Evolutionary conservation across 1,139 yeast genomes (phyloP), one percentile per base, ranked within the genome.

Genomic region (Diutina ranongensis): DNA sequence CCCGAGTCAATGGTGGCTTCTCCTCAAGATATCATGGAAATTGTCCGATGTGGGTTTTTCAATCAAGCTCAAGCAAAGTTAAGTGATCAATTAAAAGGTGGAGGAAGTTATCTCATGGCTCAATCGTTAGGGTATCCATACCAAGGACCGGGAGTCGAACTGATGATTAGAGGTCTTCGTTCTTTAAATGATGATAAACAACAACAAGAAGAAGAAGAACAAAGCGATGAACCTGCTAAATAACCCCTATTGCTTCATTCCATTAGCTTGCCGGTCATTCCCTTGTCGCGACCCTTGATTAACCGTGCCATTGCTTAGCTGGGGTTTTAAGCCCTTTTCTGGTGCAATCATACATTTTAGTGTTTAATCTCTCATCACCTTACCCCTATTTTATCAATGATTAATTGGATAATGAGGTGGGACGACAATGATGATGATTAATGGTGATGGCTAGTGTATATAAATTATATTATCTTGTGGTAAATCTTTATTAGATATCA

Each of bases 71-170:
- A 66, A 38, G 62, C 65, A 19, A 65, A 66, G 45, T 60, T 80
- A 47, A 65, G 74, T 46, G 60, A 61, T 40, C 78, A 71, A 47
- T 61, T 78, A 47, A 52, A 55, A 20, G 55, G 58, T 19, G 58
- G 61, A 15, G 81, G 80, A 1, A 16, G 33, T 25, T 13, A 13
- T 25, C 20, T 38, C n/a, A 74, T 78, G 4, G 83, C 83, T 2
- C 67, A 61, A 47, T 56, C 77, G 34, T 67, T 80, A 45, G 74
- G 72, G 28, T 67, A 67, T 52, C 71, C 67, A 7, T 80, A 79
- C 52, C 49, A 61, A 20, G 83, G 83, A 3, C 84, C 79, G 55
- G 85, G 85, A 0, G 63, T 79, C 20, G 74, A 66, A 45, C 73
- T 72, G 13, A 78, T 77, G 50, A 60, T 80, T 48, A 56, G 62